A percentile compares a stretch with the other conserved stretches of the same genome.
Conservation (phyloP, 2,329 filamentous ascomycete species). For the Fusarium ambrosium region DNA sequence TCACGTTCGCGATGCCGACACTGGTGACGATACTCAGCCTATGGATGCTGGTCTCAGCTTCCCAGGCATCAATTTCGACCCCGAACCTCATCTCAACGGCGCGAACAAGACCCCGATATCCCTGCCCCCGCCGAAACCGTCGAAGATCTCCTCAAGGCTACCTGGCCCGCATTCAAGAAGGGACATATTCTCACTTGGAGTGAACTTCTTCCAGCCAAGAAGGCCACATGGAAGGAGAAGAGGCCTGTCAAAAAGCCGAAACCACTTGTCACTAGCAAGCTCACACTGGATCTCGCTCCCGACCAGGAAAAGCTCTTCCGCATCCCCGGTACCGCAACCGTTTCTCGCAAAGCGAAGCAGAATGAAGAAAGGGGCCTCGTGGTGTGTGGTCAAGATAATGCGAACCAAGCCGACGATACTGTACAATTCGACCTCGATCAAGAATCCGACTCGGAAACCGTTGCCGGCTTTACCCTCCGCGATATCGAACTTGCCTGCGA, state of each 20-base stretch:
- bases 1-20: conserved; percentile 57
- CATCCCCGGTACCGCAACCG: conserved; percentile 72
- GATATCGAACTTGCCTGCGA: conserved; percentile 89
- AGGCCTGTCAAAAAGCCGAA: conserved; percentile 84
- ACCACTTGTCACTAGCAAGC: conserved; percentile 85
- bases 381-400: conserved; percentile 58
- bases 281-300: conserved; percentile 85
- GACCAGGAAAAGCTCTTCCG: conserved; percentile 91
- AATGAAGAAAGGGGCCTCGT: conserved; percentile 67
- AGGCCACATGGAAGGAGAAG: conserved; percentile 83
- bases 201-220: conserved; percentile 84
- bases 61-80: conserved; percentile 62
- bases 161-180: conserved; percentile 85
- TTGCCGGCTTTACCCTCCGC: conserved; percentile 81
- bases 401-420: conserved; percentile 51
- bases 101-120: conserved; percentile 72
- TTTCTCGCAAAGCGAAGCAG: conserved; percentile 68
- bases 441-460: conserved; percentile 71
- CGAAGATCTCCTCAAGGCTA: conserved; percentile 81
- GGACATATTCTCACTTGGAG: conserved; percentile 83
- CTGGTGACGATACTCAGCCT: conserved; percentile 51
- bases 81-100: conserved; percentile 58
- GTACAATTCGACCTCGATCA: conserved; percentile 63
- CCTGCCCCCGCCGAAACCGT: conserved; percentile 79
- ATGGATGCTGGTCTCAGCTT: conserved; percentile 53